Evolutionary conservation across 768 basidiomycete species (phyloP).

Genomic region (Mycena metata): DNA sequence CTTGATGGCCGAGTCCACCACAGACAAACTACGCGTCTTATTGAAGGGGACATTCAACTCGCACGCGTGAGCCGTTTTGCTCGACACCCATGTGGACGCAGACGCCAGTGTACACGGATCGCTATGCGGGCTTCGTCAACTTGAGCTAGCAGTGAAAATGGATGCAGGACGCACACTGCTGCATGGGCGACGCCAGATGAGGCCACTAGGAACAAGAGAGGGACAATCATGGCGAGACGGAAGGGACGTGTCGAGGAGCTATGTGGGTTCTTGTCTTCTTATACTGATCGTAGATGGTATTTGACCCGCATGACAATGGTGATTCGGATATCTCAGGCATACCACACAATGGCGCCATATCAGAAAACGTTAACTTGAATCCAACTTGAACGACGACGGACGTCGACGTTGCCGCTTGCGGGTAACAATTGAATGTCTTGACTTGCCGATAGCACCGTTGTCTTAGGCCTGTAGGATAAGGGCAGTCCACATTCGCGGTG

Average conservation of each 20-base stretch:
- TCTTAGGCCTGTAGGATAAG: too few relatives aligned
- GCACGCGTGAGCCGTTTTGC: slow-evolving; percentile 30
- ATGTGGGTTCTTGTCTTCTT: slow-evolving; percentile 7
- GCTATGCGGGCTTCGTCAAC: background rate
- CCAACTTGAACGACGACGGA: too few relatives aligned
- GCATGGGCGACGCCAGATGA: slow-evolving; percentile 21
- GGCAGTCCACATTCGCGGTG: too few relatives aligned
- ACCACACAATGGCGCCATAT: too few relatives aligned
- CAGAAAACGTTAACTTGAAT: too few relatives aligned
- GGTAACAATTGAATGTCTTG: too few relatives aligned
- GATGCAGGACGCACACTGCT: slow-evolving; percentile 1
- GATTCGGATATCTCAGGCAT: too few relatives aligned
- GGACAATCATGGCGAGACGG: slow-evolving; percentile 16
- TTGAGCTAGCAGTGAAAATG: background rate
- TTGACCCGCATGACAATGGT: slow-evolving; percentile 5
- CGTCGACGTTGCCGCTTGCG: too few relatives aligned
- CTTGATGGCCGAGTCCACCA: slow-evolving; percentile 31
- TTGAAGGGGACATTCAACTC: slow-evolving; percentile 35
- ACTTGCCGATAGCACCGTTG: too few relatives aligned
- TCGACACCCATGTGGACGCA: slow-evolving; percentile 34
- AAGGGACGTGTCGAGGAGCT: background rate
- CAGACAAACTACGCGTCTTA: slow-evolving; percentile 29
- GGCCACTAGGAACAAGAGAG: slow-evolving; percentile 11
- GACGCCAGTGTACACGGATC: slow-evolving; percentile 32
- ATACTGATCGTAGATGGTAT: background rate